Base-by-base conservation (phyloP, 2,329 filamentous ascomycete species). In the Pseudocercospora fijiensis region DNA sequence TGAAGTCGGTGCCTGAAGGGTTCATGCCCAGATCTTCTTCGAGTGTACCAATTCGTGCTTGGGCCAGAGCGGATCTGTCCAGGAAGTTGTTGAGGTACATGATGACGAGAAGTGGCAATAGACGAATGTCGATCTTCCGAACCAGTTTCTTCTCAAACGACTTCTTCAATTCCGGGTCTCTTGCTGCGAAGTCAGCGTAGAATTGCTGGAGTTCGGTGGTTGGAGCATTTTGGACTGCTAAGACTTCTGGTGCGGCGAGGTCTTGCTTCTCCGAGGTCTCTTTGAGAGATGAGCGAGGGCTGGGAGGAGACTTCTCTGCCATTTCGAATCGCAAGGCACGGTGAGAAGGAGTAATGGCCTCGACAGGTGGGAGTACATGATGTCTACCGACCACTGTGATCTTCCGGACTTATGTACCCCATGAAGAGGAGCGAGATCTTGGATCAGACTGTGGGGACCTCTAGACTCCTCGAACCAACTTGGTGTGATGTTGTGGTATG, bases 51-150 rank as follows among this genome's bases (percentile, higher is more conserved):
- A 61, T 33, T 13, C 59, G 59, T 22, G 59, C 59, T 47, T 61
- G 59, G 7, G 59, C 59, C 8, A 61, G 47, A 6, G 59, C 59
- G 16, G 49, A 49, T 30, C 66, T 58, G 68, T 87, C 85, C 13
- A 89, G 76, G 75, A 90, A 91, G 77, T 92, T 91, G 78, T 89
- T 82, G 74, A 91, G 89, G 72, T 91, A 91, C 78, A 92, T 90
- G 67, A 91, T 74, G 53, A 91, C 84, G 63, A 92, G 79, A 77
- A 87, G 86, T 0, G 88, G 88, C 60, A 91, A 79, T 75, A 92
- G 64, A 55, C 88, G 83, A n/a, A 82, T 70, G 73, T 92, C 90
- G 61, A 92, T 86, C 78, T 91, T 92, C 69, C 86, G 84, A 73
- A 87, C 84, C 70, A 92, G 78, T 13, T 77, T 80, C 52, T 76